These are phyloP conservation scores for Austropuccinia psidii DNA, from an alignment of 1,284 basidiomycete genomes.

Conservation along the genomic window DNA sequence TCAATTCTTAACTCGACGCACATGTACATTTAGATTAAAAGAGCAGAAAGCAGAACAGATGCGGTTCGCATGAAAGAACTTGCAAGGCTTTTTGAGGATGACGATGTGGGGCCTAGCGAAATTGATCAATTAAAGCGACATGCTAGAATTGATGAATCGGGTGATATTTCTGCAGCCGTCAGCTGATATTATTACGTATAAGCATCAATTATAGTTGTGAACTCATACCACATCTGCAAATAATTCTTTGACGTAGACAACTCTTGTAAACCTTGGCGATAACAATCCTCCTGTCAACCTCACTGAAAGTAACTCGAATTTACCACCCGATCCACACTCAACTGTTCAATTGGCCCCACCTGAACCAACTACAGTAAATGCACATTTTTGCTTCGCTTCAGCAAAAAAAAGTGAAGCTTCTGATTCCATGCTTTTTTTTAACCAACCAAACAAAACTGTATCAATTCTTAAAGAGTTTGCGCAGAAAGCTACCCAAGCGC, in stretches of 20 bases:
- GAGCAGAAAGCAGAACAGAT: conserved; percentile 7
- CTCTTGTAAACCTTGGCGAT: too few relatives aligned
- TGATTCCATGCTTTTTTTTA: too few relatives aligned
- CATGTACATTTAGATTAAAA: conserved; percentile 18
- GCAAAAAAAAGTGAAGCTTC: too few relatives aligned
- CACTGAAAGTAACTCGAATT: too few relatives aligned
- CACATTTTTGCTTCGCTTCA: too few relatives aligned
- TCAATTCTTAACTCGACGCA: too few relatives aligned
- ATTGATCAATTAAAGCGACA: conserved; percentile 4
- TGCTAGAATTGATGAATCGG: conserved; percentile 3
- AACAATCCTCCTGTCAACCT: too few relatives aligned
- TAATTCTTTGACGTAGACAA: not conserved
- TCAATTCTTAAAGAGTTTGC: not conserved
- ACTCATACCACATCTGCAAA: not conserved
- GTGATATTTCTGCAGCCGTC: not conserved
- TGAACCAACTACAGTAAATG: too few relatives aligned
- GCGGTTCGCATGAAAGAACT: conserved; percentile 3
- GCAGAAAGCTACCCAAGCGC: conserved; percentile 13
- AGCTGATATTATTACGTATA: not conserved
- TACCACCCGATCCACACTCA: too few relatives aligned
- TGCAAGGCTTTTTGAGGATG: not conserved
- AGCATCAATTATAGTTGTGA: not conserved
- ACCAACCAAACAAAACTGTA: not conserved
- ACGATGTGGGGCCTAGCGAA: not conserved
- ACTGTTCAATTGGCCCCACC: too few relatives aligned